These are phyloP conservation scores for Didymella exigua DNA, from an alignment of 2,329 filamentous ascomycete species.

Conservation along the genomic window DNA sequence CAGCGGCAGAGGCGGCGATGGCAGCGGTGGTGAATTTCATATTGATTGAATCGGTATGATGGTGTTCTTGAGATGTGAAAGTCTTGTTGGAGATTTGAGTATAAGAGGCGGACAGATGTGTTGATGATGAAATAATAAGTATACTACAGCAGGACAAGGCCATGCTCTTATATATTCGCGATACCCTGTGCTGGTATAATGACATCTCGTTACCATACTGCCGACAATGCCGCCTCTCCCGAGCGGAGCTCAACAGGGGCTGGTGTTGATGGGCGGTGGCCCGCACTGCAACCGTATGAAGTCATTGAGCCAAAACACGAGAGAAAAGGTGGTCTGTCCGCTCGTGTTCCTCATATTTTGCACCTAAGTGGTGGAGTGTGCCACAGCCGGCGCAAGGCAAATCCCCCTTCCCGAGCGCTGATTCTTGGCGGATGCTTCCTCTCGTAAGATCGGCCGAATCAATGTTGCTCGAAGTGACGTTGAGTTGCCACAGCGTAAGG, in stretches of 20 bases:
- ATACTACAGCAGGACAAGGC: not conserved
- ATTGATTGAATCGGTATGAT: constrained; percentile 23
- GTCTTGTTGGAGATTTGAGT: constrained; percentile 4
- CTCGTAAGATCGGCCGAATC: constrained; percentile 4
- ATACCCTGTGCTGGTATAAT: not conserved
- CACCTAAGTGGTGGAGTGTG: constrained; percentile 4
- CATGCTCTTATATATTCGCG: constrained; percentile 21
- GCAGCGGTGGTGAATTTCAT: constrained; percentile 41
- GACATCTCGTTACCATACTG: not conserved
- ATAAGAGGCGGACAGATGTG: constrained; percentile 9
- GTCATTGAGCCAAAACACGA: constrained; percentile 25
- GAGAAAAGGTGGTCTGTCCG: constrained; percentile 6
- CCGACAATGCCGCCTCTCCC: constrained; percentile 2
- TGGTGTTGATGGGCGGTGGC: constrained; percentile 18
- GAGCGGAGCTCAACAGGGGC: constrained; percentile 12
- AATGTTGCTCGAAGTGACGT: constrained; percentile 2
- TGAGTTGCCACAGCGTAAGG: constrained; percentile 8
- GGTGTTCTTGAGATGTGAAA: constrained; percentile 1
- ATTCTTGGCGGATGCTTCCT: not conserved
- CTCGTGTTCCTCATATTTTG: constrained; percentile 20
- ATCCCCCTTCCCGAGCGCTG: not conserved
- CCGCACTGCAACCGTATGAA: constrained; percentile 26
- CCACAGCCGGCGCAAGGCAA: constrained; percentile 7
- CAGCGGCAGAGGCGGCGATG: constrained; percentile 28
- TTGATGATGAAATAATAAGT: constrained; percentile 10